These are phyloP conservation scores for Calonectria fujianensis DNA, from an alignment of 2,329 filamentous ascomycete genomes.

Conservation along the genomic window DNA sequence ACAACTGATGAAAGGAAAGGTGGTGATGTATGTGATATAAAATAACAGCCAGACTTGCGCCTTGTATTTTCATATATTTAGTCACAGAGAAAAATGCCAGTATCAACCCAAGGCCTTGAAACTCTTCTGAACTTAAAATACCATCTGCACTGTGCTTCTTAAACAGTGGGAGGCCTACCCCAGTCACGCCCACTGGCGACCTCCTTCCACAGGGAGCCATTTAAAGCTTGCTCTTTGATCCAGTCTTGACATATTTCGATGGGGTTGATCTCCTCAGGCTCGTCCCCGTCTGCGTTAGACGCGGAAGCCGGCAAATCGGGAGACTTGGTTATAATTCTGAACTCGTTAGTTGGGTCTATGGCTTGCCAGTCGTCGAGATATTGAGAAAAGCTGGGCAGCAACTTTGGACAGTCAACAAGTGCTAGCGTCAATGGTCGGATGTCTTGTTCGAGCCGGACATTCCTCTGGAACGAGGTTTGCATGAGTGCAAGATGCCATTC, in stretches of 20 bases:
- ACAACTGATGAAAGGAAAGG: no score
- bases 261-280: background rate
- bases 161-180: background rate
- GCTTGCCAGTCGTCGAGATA: slow-evolving; percentile 17
- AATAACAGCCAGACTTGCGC: background rate
- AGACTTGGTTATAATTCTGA: background rate
- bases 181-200: background rate
- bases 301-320: background rate
- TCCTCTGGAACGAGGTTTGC: no score
- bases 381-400: background rate
- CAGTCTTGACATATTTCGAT: slow-evolving; percentile 28
- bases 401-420: slow-evolving; percentile 1
- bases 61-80: background rate
- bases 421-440: slow-evolving; percentile 16
- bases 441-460: background rate
- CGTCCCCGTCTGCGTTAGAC: no score
- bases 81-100: background rate
- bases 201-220: slow-evolving; percentile 38
- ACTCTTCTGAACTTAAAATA: background rate
- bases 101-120: background rate
- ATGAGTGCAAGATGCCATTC: slow-evolving; percentile 33
- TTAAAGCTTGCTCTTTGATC: slow-evolving; percentile 33
- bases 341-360: slow-evolving; percentile 28
- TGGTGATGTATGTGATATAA: background rate
- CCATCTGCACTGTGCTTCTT: background rate